phyloP scores from a whole-genome alignment of 345 rosid species.

The Lepidium africanum region DNA sequence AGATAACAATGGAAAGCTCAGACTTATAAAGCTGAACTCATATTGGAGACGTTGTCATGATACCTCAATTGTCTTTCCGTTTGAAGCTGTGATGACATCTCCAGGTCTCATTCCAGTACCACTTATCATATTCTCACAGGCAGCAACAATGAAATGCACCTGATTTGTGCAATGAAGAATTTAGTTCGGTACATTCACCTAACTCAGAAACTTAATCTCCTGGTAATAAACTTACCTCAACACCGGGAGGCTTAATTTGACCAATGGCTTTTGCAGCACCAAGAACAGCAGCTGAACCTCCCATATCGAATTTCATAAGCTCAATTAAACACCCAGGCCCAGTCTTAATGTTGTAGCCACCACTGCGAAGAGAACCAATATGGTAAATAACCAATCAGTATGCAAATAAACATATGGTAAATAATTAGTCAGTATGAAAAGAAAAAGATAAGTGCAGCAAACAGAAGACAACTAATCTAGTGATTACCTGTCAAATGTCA shows the following conservation, averaged over 20 bases:
- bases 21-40: not conserved
- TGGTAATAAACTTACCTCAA: constrained; percentile 46
- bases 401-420: not conserved
- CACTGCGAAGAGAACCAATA: constrained; percentile 37
- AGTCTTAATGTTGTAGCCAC: constrained; percentile 97
- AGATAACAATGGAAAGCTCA: not conserved
- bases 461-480: not conserved
- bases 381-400: not conserved
- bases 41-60: not conserved
- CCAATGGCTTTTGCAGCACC: constrained; percentile 97
- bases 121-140: constrained; percentile 98
- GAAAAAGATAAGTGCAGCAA: not conserved
- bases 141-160: constrained; percentile 93
- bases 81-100: constrained; percentile 89
- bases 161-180: constrained; percentile 21
- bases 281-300: constrained; percentile 91
- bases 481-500: constrained; percentile 87
- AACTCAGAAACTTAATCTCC: not conserved
- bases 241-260: constrained; percentile 83
- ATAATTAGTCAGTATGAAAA: not conserved
- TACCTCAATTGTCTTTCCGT: constrained; percentile 96
- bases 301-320: constrained; percentile 92
- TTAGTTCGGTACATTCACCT: not conserved
- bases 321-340: constrained; percentile 82
- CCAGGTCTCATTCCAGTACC: constrained; percentile 99